Percentiles rank a stretch among this genome's conserved stretches.
Evolutionary conservation across 306 rosid species (phyloP).

Genomic region (Spatholobus suberectus): DNA sequence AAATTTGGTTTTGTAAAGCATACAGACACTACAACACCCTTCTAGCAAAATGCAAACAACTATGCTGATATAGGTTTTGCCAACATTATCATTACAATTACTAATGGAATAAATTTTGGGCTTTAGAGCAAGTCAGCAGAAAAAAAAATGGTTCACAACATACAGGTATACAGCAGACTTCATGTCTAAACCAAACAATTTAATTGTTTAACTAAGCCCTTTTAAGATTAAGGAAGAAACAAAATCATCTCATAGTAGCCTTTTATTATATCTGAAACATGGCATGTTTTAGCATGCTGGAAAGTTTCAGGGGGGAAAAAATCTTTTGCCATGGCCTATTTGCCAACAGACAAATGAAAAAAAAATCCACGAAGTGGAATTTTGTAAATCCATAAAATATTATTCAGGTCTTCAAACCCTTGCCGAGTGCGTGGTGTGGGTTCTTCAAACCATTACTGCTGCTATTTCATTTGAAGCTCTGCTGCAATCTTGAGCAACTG

Average conservation of each 20-base stretch:
- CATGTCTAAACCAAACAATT: neutral
- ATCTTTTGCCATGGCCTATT: neutral
- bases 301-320: neutral
- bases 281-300: neutral
- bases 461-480: neutral
- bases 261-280: neutral
- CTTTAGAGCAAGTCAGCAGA: neutral
- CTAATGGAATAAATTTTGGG: neutral
- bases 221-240: neutral
- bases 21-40: neutral
- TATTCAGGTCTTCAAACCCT: constrained; percentile 3
- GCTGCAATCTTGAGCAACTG: neutral
- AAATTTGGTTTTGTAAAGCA: neutral
- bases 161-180: neutral
- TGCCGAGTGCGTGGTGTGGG: neutral
- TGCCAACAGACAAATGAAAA: neutral
- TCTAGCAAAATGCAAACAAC: neutral
- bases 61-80: neutral
- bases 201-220: neutral
- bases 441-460: constrained; percentile 2
- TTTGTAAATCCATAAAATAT: constrained; percentile 10
- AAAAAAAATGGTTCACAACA: neutral
- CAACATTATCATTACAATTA: neutral
- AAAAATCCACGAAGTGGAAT: neutral
- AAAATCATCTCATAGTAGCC: neutral